Conservation (phyloP, 345 rosid genomes). For the Hibiscus mutabilis region DNA sequence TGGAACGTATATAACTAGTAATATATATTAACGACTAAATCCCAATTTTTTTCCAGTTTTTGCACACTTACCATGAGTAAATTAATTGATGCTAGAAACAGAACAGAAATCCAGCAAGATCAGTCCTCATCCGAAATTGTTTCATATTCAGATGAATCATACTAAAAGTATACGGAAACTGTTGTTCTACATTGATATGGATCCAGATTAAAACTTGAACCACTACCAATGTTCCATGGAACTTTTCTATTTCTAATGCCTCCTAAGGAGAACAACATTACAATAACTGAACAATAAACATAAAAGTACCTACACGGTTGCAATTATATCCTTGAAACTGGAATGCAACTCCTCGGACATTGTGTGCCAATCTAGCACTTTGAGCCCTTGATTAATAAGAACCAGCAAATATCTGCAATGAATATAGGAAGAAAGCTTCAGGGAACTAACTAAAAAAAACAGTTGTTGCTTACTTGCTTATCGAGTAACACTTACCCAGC, state of each 20-base stretch:
- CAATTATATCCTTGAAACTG: background rate
- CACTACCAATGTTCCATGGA: background rate
- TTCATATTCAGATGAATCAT: too few species aligned
- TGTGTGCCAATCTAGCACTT: too few species aligned
- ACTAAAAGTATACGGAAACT: background rate
- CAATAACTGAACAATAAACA: background rate
- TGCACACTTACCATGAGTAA: too few species aligned
- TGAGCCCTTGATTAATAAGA: slow-evolving; percentile 24
- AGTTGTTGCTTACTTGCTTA: background rate
- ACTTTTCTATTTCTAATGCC: background rate
- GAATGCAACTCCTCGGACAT: too few species aligned
- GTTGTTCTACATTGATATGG: background rate
- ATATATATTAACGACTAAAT: background rate
- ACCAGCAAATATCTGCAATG: slow-evolving; percentile 51
- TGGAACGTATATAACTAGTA: slow-evolving; percentile 31
- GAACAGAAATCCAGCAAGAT: background rate
- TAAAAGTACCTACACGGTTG: background rate
- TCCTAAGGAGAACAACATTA: background rate
- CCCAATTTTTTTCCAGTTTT: too few species aligned
- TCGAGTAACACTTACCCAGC: slow-evolving; percentile 44
- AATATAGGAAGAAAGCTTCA: slow-evolving; percentile 3
- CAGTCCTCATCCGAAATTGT: too few species aligned
- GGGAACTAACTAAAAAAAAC: background rate
- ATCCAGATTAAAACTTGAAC: background rate
- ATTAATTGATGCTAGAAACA: background rate